Evolutionary conservation across 2,329 filamentous ascomycete species (phyloP), one percentile per base, ranked within the genome.

Genomic region (Penicillium digitatum): DNA sequence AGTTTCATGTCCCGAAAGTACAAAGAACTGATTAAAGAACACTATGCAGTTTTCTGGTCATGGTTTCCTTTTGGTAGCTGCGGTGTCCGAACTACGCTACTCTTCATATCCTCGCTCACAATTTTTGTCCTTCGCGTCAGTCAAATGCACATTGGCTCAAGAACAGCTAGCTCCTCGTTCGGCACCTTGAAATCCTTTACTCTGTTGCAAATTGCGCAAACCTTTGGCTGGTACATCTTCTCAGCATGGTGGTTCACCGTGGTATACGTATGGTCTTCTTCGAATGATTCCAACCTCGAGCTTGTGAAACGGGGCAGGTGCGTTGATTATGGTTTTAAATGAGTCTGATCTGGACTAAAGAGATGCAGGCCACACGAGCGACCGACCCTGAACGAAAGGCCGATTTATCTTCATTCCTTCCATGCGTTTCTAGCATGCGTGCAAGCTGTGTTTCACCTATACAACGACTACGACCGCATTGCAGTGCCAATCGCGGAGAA

Each of bases 101-200:
- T 96, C 60, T 93, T 92, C 75, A 77, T 88, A 58, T 87, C 87
- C 64, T 85, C 84, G 57, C 82, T 96, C 56, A 78, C 85, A 54
- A 82, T 96, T 62, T 89, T 95, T 75, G 82, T 96, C 63, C 82
- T 96, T 48, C 89, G 92, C 67, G 90, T 96, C 66, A 86, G 88
- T 42, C 87, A 92, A 71, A 86, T 91, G 73, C 90, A 93, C 69
- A 81, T 88, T 60, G 88, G 88, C 63, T 72, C 82, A 56, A 82
- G 88, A 68, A 92, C 88, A 18, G 87, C 88, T 37, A 78, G 80
- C 54, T 90, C 88, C 4, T 81, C 83, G 44, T 79, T 87, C 63
- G 79, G 87, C 56, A 87, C 84, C 8, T 81, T 93, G 52, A 75
- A 74, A 52, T 79, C 79, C 58, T 76, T 84, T 10, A 73, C 85